Evolutionary conservation across 1,284 basidiomycete genomes (phyloP).

Genomic region (Pholiota adiposa): DNA sequence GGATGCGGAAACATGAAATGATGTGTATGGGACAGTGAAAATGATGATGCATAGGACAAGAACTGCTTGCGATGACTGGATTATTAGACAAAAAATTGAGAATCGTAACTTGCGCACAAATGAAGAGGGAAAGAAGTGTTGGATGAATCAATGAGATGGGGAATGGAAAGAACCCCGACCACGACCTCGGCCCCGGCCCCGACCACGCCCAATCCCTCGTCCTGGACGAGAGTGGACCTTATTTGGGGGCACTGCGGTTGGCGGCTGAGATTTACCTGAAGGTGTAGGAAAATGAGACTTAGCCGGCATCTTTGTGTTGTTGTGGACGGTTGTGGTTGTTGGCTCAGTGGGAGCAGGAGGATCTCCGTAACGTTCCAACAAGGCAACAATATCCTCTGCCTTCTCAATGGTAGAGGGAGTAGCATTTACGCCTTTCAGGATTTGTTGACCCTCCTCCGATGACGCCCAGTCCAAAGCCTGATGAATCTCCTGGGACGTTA

Average conservation of each 20-base stretch:
- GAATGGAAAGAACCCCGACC: conserved; percentile 33
- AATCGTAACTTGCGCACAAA: not conserved
- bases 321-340: not conserved
- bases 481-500: conserved; percentile 49
- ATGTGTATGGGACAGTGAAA: conserved; percentile 6
- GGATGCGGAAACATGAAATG: not conserved
- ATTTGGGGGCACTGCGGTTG: not conserved
- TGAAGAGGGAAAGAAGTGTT: not conserved
- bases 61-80: not conserved
- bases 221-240: conserved; percentile 17
- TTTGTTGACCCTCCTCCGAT: conserved; percentile 35
- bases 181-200: conserved; percentile 44
- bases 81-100: conserved; percentile 2
- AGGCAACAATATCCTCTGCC: conserved; percentile 54
- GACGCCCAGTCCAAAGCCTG: conserved; percentile 54
- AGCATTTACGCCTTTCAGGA: conserved; percentile 27
- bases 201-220: conserved; percentile 44
- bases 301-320: not conserved
- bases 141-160: conserved; percentile 23
- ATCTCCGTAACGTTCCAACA: conserved; percentile 57
- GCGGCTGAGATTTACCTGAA: not conserved
- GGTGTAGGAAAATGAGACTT: conserved; percentile 1
- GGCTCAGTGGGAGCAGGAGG: not conserved
- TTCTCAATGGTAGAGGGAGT: conserved; percentile 34
- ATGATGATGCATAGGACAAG: conserved; percentile 5